These are phyloP conservation scores for Jamesozyma piceae DNA, from an alignment of 805 yeast genomes.

Conservation along the genomic window DNA sequence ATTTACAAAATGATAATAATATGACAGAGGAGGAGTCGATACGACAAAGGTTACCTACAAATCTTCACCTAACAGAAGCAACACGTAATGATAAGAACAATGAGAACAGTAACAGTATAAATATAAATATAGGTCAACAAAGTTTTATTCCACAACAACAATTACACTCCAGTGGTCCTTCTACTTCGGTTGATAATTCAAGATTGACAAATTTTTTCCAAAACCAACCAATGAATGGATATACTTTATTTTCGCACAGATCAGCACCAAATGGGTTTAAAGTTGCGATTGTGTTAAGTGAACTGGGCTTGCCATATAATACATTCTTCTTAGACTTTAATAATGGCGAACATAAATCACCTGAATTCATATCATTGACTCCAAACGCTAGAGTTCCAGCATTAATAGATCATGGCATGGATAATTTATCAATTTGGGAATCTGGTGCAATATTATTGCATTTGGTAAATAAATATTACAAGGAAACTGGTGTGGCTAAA, in stretches of 20 bases:
- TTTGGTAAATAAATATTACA: constrained; percentile 57
- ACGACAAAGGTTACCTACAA: constrained; percentile 1
- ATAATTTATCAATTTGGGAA: constrained; percentile 84
- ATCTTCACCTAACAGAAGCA: constrained; percentile 8
- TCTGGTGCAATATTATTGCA: constrained; percentile 86
- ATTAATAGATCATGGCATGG: constrained; percentile 75
- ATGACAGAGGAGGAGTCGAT: constrained; percentile 1
- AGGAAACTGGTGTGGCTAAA: constrained; percentile 58
- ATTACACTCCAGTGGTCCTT: constrained; percentile 28
- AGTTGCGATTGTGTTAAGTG: constrained; percentile 83
- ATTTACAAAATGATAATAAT: constrained; percentile 18
- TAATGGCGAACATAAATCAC: constrained; percentile 84
- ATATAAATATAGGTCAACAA: neutral
- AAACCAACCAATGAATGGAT: constrained; percentile 73
- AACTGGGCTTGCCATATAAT: constrained; percentile 66
- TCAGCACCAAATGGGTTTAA: constrained; percentile 95
- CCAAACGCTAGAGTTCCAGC: constrained; percentile 97
- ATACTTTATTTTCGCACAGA: constrained; percentile 72
- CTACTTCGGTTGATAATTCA: constrained; percentile 37
- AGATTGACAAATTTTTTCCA: constrained; percentile 64
- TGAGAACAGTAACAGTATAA: constrained; percentile 6
- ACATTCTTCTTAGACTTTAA: constrained; percentile 82
- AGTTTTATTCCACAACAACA: constrained; percentile 6
- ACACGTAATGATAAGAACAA: neutral
- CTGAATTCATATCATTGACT: constrained; percentile 85